phyloP scores from a whole-genome alignment of 768 basidiomycete species.

The Tricholoma terreum region DNA sequence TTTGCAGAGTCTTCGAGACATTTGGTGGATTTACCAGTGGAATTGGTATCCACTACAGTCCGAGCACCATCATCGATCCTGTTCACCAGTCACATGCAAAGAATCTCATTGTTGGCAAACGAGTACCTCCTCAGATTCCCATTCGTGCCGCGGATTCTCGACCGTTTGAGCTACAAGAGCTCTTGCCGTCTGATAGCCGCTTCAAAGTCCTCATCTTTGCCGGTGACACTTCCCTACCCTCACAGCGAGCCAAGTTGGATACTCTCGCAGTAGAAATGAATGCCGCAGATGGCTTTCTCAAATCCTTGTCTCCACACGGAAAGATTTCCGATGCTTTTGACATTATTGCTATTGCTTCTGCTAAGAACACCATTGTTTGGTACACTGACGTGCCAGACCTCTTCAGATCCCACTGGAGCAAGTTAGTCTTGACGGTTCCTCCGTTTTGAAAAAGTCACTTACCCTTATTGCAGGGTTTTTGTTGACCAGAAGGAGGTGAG shows the following conservation, averaged over 20 bases:
- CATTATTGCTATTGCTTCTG: conserved; percentile 37
- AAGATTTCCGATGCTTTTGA: conserved; percentile 39
- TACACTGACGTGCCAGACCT: conserved; percentile 45
- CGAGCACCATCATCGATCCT: conserved; percentile 42
- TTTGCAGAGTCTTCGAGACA: conserved; percentile 43
- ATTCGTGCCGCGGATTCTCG: conserved; percentile 49
- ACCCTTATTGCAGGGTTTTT: conserved; percentile 41
- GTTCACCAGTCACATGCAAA: conserved; percentile 35
- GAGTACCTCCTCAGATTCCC: conserved; percentile 47
- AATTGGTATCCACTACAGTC: conserved; percentile 50
- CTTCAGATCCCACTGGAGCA: conserved; percentile 58
- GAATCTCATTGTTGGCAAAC: conserved; percentile 48
- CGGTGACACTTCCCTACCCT: conserved; percentile 37
- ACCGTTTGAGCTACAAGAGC: conserved; percentile 52
- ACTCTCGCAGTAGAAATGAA: conserved; percentile 31
- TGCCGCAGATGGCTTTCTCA: conserved; percentile 22
- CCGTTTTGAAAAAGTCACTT: not conserved
- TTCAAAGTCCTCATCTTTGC: conserved; percentile 57
- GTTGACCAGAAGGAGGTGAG: conserved; percentile 53
- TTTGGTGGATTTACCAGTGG: conserved; percentile 56
- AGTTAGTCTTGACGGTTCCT: conserved; percentile 32
- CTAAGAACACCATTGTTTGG: conserved; percentile 35
- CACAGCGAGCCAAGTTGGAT: conserved; percentile 27
- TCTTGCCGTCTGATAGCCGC: conserved; percentile 47
- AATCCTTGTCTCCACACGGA: conserved; percentile 24